These are phyloP conservation scores for Tetracentron sinense DNA, from an alignment of 164 flowering plant species.

Conservation along the genomic window DNA sequence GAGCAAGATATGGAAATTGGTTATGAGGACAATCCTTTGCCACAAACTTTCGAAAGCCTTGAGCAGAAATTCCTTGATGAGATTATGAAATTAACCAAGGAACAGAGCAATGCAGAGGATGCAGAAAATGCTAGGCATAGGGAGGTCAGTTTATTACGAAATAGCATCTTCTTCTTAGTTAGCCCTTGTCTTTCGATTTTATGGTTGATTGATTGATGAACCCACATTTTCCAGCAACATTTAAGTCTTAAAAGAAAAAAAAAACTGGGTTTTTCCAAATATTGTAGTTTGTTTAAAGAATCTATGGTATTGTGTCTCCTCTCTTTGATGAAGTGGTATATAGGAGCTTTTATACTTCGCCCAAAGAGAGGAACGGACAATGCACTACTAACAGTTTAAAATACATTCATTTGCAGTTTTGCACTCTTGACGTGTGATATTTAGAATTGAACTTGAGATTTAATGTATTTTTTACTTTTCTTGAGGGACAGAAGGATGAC, in stretches of 20 bases:
- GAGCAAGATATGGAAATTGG: constrained; percentile 59
- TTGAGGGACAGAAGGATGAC: too few relatives aligned
- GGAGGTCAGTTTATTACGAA: constrained; percentile 42
- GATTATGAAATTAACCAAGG: constrained; percentile 48
- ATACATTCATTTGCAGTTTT: not conserved
- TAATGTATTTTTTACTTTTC: too few relatives aligned
- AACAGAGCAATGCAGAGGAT: constrained; percentile 66
- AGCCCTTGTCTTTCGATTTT: not conserved
- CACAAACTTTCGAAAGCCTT: constrained; percentile 50
- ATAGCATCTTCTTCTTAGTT: not conserved
- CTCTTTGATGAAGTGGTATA: not conserved
- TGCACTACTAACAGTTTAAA: not conserved
- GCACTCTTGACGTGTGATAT: too few relatives aligned
- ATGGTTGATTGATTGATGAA: not conserved
- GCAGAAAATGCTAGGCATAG: constrained; percentile 67
- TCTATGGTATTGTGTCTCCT: not conserved
- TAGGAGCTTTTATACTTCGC: not conserved
- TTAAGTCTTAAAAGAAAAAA: too few relatives aligned
- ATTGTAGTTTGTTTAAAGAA: not conserved
- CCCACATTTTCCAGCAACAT: not conserved
- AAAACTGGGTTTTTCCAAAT: not conserved
- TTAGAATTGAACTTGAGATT: too few relatives aligned
- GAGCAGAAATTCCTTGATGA: constrained; percentile 60
- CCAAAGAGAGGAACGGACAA: not conserved
- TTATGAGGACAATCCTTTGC: constrained; percentile 35